Evolutionary conservation across 257 asterid genomes (phyloP).

Genomic region (Salvia miltiorrhiza): DNA sequence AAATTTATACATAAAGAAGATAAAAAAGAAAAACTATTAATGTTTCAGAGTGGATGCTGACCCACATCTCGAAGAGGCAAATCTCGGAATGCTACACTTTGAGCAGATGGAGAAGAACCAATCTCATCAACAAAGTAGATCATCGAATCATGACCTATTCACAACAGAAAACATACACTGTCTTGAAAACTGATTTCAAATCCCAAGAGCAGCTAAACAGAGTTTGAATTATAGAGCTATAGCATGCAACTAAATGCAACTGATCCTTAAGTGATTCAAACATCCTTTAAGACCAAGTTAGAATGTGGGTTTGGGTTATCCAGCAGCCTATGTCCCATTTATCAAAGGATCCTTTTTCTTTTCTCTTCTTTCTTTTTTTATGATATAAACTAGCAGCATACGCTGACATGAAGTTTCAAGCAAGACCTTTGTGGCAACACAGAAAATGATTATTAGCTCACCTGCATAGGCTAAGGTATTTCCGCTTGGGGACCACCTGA

Average conservation of each 20-base stretch:
- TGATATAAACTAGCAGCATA: neutral
- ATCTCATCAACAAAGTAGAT: conserved; percentile 94
- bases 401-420: conserved; percentile 4
- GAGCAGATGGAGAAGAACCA: conserved; percentile 96
- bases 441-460: conserved; percentile 44
- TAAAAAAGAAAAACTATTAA: conserved; percentile 18
- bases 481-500: conserved; percentile 97
- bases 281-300: neutral
- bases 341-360: neutral
- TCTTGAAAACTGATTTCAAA: neutral
- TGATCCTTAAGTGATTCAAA: conserved; percentile 1
- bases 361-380: neutral
- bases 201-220: conserved; percentile 2
- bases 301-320: neutral
- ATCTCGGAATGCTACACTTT: conserved; percentile 90
- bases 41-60: conserved; percentile 76
- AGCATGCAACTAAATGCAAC: neutral
- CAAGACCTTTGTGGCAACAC: conserved; percentile 6
- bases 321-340: neutral
- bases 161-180: conserved; percentile 16
- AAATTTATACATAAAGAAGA: conserved; percentile 21
- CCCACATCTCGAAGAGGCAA: conserved; percentile 99
- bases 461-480: conserved; percentile 90
- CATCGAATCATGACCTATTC: conserved; percentile 93
- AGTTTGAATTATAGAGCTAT: conserved; percentile 1